phyloP scores from a whole-genome alignment of 495 filamentous ascomycete species.

The Tuber brumale region DNA sequence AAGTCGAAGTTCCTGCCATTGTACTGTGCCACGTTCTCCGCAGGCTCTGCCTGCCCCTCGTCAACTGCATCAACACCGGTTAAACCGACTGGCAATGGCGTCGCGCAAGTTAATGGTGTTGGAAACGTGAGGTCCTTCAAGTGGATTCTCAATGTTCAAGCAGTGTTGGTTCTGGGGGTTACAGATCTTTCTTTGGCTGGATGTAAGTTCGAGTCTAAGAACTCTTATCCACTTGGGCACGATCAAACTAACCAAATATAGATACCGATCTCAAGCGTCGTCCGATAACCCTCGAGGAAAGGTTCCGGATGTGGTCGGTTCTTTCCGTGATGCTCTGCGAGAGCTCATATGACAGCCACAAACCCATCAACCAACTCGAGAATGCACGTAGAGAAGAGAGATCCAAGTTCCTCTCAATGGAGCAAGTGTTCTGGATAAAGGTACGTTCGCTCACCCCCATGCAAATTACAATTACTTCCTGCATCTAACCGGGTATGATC shows the following conservation, averaged over 20 bases:
- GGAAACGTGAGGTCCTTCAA: conserved; percentile 18
- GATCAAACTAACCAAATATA: conserved; percentile 15
- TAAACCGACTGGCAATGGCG: conserved; percentile 13
- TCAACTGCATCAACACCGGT: conserved; percentile 12
- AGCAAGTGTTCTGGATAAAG: conserved; percentile 42
- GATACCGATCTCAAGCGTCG: conserved; percentile 18
- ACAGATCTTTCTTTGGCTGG: conserved; percentile 32
- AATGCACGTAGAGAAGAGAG: conserved; percentile 29
- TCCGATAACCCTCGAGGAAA: conserved; percentile 27
- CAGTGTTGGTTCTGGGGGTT: conserved; percentile 37
- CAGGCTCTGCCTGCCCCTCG: conserved; percentile 6
- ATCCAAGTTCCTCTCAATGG: conserved; percentile 37
- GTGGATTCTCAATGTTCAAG: conserved; percentile 41
- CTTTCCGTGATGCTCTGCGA: conserved; percentile 35
- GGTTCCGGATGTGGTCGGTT: conserved; percentile 39
- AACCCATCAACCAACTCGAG: conserved; percentile 27
- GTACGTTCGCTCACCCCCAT: conserved; percentile 13
- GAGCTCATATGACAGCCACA: conserved; percentile 25
- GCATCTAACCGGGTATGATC: conserved; percentile 5
- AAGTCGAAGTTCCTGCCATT: conserved; percentile 32
- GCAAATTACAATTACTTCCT: background rate
- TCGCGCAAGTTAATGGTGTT: conserved; percentile 21
- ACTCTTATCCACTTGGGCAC: conserved; percentile 5
- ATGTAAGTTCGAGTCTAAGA: conserved; percentile 25
- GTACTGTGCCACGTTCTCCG: conserved; percentile 29